Base-by-base conservation (phyloP, 306 rosid species). In the Cicer cuneatum region DNA sequence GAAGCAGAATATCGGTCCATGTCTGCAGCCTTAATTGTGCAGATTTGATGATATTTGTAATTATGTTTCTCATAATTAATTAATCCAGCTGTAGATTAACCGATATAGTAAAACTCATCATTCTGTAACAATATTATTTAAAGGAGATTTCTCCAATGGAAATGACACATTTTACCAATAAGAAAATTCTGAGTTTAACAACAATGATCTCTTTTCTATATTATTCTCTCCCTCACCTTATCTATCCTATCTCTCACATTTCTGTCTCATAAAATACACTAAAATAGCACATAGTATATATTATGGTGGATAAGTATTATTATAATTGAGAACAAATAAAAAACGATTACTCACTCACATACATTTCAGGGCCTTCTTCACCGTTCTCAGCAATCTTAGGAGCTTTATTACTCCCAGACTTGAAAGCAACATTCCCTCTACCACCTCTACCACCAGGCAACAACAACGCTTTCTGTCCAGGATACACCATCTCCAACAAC, bases 371-470 rank as follows among this genome's bases (percentile, higher is more conserved):
- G 68, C 98, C 98, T 72, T 75, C 83, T 76, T 92, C 98, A 7
- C 97, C 96, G 80, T 89, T 87, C 80, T 94, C 97, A 46, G 97
- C 97, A 53, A 94, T 91, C 86, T 86, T 88, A 1, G 96, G 98
- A 43, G 81, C 97, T 90, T 91, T 94, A 81, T 91, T 94, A 8
- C 72, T 76, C 71, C 94, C 95, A 0, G 93, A 82, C 85, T 91
- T 91, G 76, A 94, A 94, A 1, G 95, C 86, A 54, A 93, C 96
- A 46, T 93, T 93, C 79, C 98, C 98, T 85, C 97, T 85, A 35
- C 98, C 98, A 10, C 97, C 98, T 84, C 97, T 85, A 8, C 98
- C 98, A 15, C 98, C 97, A 0, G 94, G 96, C 83, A 93, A 82
- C 49, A 93, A 46, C 86, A 91, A 69, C 4, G 91, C 94, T 24